Percentiles rank a stretch among this genome's conserved stretches.
Conservation (phyloP, 1,284 basidiomycete genomes). For the Pseudozyma thailandica region DNA sequence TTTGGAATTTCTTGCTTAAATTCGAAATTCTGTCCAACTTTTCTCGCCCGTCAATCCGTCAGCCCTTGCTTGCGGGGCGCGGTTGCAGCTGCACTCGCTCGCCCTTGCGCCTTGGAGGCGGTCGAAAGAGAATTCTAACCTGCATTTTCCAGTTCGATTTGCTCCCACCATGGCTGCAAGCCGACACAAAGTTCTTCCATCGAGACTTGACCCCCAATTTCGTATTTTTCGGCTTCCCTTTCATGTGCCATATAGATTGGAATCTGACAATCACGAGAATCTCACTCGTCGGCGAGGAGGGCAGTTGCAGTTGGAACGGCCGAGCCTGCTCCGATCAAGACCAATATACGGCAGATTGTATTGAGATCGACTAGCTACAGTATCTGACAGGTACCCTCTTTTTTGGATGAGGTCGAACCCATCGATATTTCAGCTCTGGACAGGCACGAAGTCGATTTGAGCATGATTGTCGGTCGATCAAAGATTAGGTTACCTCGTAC, state of each 20-base stretch:
- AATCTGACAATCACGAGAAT: too few relatives aligned
- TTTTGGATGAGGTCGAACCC: too few relatives aligned
- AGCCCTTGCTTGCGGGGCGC: too few relatives aligned
- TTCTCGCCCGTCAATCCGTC: too few relatives aligned
- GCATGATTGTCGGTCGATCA: slow-evolving; percentile 5
- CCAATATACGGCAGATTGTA: too few relatives aligned
- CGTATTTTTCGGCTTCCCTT: not conserved
- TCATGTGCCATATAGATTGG: too few relatives aligned
- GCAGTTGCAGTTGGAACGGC: too few relatives aligned
- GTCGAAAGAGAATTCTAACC: slow-evolving; percentile 9
- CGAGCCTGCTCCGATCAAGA: too few relatives aligned
- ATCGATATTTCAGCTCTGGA: not conserved
- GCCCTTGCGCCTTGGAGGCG: slow-evolving; percentile 17
- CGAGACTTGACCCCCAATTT: not conserved
- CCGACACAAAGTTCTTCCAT: not conserved
- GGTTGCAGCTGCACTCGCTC: not conserved
- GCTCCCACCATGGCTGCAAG: slow-evolving; percentile 11
- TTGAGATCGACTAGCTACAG: too few relatives aligned
- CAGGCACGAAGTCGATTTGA: not conserved
- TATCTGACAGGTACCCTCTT: slow-evolving; percentile 17
- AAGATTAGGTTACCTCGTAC: not conserved
- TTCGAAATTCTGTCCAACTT: too few relatives aligned
- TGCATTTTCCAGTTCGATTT: slow-evolving; percentile 10
- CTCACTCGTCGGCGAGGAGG: too few relatives aligned
- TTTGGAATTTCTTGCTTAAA: too few relatives aligned